Base-by-base conservation (phyloP, 2,329 filamentous ascomycete species). In the Arthrobotrys pseudoclavata region DNA sequence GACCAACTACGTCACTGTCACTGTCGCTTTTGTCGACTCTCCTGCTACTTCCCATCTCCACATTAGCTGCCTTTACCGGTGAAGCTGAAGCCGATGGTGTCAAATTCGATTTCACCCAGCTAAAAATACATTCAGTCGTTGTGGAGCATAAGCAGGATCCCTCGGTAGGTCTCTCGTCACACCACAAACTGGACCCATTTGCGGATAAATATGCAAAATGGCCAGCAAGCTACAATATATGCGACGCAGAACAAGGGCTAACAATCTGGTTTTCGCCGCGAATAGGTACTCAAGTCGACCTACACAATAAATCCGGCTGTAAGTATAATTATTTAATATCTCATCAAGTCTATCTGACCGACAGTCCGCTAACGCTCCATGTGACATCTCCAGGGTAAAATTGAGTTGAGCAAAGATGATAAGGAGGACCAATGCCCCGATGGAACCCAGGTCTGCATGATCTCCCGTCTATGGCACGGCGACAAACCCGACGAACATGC, bases 391-490 rank as follows among this genome's bases (percentile, higher is more conserved):
- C 7, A 79, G 78, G 80, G 79, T 20, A 86, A 88, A 5, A 84
- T 97, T 79, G 88, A 88, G 83, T 88, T 88, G 82, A 87, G 86
- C 61, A 88, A 88, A 50, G 88, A 87, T 24, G 85, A 85, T 18
- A 86, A 87, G 80, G 84, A 86, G 4, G 85, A 90, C 42, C 85
- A 90, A 81, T 96, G 93, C 82, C 90, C 89, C 0, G 87, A 87
- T 55, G 90, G 90, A 47, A 90, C 92, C 1, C 87, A 90, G 92
- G 92, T 95, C 47, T 97, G 94, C 84, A 93, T 88, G 9, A 31
- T 71, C 52, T 45, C 45, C 15, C 31, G 67, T 20, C 9, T 47
- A 15, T 80, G 94, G 95, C 0, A 81, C 97, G 10, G 50, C 20
- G 67, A 52, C 20, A 55, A 77, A 13, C 50, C 61, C 20, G 74